Evolutionary conservation across 345 rosid species (phyloP).

Genomic region (Lenwebbia sp.): DNA sequence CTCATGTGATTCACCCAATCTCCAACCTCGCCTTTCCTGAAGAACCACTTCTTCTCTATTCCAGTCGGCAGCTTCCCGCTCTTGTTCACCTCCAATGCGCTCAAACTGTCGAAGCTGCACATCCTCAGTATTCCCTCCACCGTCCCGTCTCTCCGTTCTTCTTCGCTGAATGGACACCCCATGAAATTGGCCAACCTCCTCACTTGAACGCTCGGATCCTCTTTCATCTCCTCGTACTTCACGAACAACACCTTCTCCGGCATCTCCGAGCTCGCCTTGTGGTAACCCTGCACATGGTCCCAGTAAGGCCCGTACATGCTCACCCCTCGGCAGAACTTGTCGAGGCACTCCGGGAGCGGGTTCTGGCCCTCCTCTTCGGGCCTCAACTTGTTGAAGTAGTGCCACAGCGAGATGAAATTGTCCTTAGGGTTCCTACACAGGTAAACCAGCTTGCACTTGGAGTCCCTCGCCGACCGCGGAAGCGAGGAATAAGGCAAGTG

Average conservation of each 20-base stretch:
- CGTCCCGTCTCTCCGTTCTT: background rate
- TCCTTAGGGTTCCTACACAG: conserved; percentile 11
- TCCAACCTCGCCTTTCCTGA: conserved; percentile 10
- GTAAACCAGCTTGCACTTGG: conserved; percentile 8
- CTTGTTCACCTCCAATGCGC: conserved; percentile 22
- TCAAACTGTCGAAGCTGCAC: conserved; percentile 32
- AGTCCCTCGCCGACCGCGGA: background rate
- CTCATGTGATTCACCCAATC: background rate
- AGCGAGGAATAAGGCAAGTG: conserved; percentile 1
- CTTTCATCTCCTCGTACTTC: conserved; percentile 27
- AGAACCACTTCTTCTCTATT: conserved; percentile 6
- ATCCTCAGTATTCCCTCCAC: conserved; percentile 9
- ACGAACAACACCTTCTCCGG: conserved; percentile 20
- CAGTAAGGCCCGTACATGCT: conserved; percentile 16
- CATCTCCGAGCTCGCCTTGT: conserved; percentile 15
- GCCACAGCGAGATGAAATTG: conserved; percentile 2
- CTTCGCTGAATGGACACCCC: conserved; percentile 13
- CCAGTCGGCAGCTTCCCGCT: conserved; percentile 9
- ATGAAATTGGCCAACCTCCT: conserved; percentile 23
- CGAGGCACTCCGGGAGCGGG: conserved; percentile 15
- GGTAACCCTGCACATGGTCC: conserved; percentile 26
- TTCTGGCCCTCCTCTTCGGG: conserved; percentile 10
- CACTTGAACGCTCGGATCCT: conserved; percentile 2
- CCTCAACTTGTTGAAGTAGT: background rate
- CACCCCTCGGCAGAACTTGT: too few species aligned